Base-by-base conservation (phyloP, 371 early-diverging fungal genomes). In the Parasitella parasitica region DNA sequence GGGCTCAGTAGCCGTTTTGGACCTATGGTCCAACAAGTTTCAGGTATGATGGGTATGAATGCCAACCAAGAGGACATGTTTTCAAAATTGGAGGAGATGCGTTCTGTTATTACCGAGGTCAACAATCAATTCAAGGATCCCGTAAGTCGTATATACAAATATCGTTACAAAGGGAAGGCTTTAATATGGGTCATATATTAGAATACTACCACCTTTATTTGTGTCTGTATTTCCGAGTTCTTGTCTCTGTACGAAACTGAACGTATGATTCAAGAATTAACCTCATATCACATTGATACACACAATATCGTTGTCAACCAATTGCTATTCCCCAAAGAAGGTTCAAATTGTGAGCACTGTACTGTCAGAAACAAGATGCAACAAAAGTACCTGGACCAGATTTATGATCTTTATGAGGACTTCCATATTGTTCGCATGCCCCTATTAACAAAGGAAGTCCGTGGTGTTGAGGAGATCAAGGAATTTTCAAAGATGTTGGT, bases 241-340 rank as follows among this genome's bases (percentile, higher is more conserved):
- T 85, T 99, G 75, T 98, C 98, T 15, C 82, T 99, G 39, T 99
- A 99, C 81, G 99, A 99, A 73, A 99, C 98, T 0, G 99, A 99
- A 76, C 90, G 99, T 62, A 94, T 99, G 94, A 95, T 99, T 70
- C 98, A 99, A 78, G 99, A 99, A 77, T 83, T 99, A 71, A 95
- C 96, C 4, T 83, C 90, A 22, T 97, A 94, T 75, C 87, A 95
- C 56, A 99, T 99, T 54, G 99, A 99, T 73, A 97, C 97, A 9
- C 98, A 99, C 85, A 99, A 98, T 75, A 98, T 99, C 68, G 91
- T 99, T 36, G 98, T 98, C 64, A 99, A 99, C 78, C 99, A 99
- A 86, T 82, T 99, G 57, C 77, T 99, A 70, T 95, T 92, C 82
- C 99, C 99, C 48, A 92, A 92, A 70, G 84, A 87, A 64, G 94